These are phyloP conservation scores for Phoenix roebelenii DNA, from an alignment of 176 grass and related monocot species.

Conservation along the genomic window DNA sequence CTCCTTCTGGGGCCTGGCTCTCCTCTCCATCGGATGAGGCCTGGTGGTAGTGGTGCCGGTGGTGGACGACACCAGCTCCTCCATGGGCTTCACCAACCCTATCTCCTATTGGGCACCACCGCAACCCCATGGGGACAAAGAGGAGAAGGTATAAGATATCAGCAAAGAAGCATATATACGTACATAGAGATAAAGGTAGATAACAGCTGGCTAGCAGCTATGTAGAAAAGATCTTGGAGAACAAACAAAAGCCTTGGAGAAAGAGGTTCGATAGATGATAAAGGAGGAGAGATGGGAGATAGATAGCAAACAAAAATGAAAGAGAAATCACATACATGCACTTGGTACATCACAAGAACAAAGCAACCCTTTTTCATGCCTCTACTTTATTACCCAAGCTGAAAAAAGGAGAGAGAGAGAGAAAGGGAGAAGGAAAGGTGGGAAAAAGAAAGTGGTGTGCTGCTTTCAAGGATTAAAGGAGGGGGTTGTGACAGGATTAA, in stretches of 20 bases:
- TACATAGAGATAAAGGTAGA: neutral
- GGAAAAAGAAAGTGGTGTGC: neutral
- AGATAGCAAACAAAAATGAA: neutral
- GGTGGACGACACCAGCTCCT: neutral
- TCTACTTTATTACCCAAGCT: neutral
- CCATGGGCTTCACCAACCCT: constrained; percentile 5
- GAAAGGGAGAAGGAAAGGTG: neutral
- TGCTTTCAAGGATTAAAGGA: constrained; percentile 9
- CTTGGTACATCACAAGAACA: neutral
- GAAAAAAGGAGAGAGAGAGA: neutral
- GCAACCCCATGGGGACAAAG: neutral
- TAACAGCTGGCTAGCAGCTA: no score
- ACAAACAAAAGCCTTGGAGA: neutral
- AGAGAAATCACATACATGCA: neutral
- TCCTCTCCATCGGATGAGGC: neutral
- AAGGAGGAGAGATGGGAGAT: neutral
- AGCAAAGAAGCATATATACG: neutral
- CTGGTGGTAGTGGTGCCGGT: no score
- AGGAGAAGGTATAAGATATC: neutral
- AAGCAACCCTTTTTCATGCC: neutral
- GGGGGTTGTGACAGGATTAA: neutral
- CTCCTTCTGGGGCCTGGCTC: constrained; percentile 6
- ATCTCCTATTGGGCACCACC: constrained; percentile 1
- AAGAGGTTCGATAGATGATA: neutral
- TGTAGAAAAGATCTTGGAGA: no score